Evolutionary conservation across 768 basidiomycete genomes (phyloP).

Genomic region (Kondoa malvinella): DNA sequence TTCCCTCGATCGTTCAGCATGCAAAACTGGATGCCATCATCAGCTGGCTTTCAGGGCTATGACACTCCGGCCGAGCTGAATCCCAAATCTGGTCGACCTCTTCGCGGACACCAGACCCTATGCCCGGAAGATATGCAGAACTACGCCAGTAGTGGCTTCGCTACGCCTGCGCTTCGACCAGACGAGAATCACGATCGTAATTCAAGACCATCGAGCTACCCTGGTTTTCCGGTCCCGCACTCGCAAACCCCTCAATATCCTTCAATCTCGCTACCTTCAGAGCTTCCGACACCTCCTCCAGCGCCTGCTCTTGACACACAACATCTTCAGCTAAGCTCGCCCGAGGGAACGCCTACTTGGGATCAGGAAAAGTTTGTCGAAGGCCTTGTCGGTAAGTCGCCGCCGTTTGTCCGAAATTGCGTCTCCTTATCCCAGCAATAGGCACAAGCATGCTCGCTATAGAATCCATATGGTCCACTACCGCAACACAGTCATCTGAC

Average conservation of each 20-base stretch:
- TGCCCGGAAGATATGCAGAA: not conserved
- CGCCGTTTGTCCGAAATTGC: not conserved
- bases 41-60: not conserved
- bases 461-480: slow-evolving; percentile 4
- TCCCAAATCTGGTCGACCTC: not conserved
- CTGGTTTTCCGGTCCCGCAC: not conserved
- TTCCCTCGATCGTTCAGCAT: not conserved
- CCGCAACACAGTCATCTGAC: not conserved
- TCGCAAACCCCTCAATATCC: not conserved
- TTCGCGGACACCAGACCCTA: not conserved
- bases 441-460: slow-evolving; percentile 1
- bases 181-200: not conserved
- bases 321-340: not conserved
- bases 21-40: not conserved
- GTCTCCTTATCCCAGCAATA: not conserved
- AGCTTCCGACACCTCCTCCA: not conserved
- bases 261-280: not conserved
- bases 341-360: slow-evolving; percentile 3
- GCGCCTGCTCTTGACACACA: not conserved
- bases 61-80: not conserved
- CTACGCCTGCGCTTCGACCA: not conserved
- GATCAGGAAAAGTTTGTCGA: slow-evolving; percentile 14
- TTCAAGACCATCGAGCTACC: not conserved
- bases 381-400: slow-evolving; percentile 17
- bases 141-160: not conserved